Evolutionary conservation across 1,284 basidiomycete species (phyloP).

Genomic region (Trichosporon inkin): DNA sequence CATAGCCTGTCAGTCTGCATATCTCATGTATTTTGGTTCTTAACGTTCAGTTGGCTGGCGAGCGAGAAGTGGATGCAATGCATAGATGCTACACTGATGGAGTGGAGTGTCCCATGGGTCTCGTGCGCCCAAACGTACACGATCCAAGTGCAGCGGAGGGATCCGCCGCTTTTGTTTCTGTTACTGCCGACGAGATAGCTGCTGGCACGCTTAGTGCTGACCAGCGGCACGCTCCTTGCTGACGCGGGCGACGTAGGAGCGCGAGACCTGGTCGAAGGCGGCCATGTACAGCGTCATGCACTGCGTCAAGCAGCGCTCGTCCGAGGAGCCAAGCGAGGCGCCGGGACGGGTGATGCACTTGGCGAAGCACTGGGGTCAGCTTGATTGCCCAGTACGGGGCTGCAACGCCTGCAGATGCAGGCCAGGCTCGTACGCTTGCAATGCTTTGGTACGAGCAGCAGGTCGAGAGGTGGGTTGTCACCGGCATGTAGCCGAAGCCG

Average conservation of each 20-base stretch:
- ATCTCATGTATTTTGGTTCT: constrained; percentile 12
- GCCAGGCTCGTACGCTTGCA: neutral
- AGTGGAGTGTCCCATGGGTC: neutral
- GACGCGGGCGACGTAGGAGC: constrained; percentile 46
- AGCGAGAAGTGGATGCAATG: constrained; percentile 12
- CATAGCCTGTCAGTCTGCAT: neutral
- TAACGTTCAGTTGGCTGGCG: neutral
- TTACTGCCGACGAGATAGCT: neutral
- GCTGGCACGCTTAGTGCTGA: neutral
- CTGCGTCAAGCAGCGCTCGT: constrained; percentile 49
- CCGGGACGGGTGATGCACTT: constrained; percentile 48
- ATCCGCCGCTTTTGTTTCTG: too few relatives aligned
- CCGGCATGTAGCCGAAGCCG: neutral
- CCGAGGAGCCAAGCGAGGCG: constrained; percentile 40
- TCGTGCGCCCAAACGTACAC: neutral
- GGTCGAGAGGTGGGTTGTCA: neutral
- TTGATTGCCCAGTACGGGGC: too few relatives aligned
- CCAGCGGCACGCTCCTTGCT: constrained; percentile 35
- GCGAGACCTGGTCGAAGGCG: constrained; percentile 50
- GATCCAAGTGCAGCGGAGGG: neutral
- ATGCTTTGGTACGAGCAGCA: too few relatives aligned
- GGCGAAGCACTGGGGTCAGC: constrained; percentile 44
- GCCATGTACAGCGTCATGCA: constrained; percentile 51
- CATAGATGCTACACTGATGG: constrained; percentile 8
- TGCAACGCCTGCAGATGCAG: too few relatives aligned